phyloP scores from a whole-genome alignment of 257 asterid species.

The Solanum tacnaense region DNA sequence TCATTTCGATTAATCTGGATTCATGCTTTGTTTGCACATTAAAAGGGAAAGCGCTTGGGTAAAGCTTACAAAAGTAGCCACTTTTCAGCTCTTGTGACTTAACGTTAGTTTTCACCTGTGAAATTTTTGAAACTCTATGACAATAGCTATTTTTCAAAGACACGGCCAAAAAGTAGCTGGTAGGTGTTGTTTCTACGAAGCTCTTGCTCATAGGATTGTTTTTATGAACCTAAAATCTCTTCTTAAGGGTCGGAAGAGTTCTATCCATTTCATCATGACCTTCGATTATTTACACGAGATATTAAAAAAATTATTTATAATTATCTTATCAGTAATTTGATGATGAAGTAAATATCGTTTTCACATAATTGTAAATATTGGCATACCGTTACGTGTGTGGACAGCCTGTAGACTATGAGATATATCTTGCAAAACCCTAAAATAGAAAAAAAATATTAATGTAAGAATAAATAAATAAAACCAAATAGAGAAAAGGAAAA shows the following conservation, averaged over 20 bases:
- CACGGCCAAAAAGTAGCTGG: not conserved
- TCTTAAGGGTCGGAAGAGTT: not conserved
- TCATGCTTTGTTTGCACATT: not conserved
- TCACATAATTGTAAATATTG: not conserved
- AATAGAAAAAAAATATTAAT: not conserved
- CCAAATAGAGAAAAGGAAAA: not conserved
- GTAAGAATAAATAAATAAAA: not conserved
- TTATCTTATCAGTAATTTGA: not conserved
- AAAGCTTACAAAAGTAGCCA: not conserved
- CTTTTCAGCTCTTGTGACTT: not conserved
- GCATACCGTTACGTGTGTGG: slow-evolving; percentile 35
- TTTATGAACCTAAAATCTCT: not conserved
- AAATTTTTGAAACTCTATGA: not conserved
- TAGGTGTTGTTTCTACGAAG: not conserved
- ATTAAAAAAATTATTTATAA: not conserved
- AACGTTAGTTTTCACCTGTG: not conserved
- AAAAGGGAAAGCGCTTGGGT: not conserved
- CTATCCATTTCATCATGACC: not conserved
- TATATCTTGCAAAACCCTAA: slow-evolving; percentile 38
- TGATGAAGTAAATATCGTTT: not conserved
- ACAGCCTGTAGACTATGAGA: slow-evolving; percentile 36
- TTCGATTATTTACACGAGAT: not conserved
- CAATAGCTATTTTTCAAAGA: not conserved
- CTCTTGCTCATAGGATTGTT: not conserved
- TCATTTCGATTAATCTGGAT: not conserved